A percentile compares a stretch with the other conserved stretches of the same genome.
These are phyloP conservation scores for Fraxinus baroniana DNA, from an alignment of 305 asterid species.

Conservation along the genomic window DNA sequence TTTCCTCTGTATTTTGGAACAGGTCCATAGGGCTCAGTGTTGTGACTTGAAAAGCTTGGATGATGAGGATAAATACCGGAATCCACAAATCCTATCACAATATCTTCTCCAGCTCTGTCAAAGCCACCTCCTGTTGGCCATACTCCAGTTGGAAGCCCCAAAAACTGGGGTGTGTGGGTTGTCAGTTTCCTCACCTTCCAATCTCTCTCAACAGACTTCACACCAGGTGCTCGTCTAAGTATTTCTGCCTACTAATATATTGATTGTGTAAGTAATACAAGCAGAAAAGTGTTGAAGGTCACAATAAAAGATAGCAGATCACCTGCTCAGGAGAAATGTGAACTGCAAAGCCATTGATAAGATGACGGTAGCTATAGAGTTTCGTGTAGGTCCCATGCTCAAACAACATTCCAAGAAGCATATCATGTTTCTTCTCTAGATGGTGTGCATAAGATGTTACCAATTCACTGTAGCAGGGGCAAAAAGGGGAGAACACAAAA, in stretches of 20 bases:
- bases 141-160: constrained; percentile 98
- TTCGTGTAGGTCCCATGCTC: constrained; percentile 59
- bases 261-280: constrained; percentile 42
- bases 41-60: constrained; percentile 74
- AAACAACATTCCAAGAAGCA: constrained; percentile 89
- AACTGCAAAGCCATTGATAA: constrained; percentile 63
- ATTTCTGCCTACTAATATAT: constrained; percentile 83
- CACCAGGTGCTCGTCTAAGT: constrained; percentile 77
- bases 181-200: constrained; percentile 97
- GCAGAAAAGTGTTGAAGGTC: constrained; percentile 9
- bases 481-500: constrained; percentile 12
- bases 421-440: constrained; percentile 83
- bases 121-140: constrained; percentile 98
- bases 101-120: constrained; percentile 94
- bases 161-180: constrained; percentile 91
- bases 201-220: constrained; percentile 86
- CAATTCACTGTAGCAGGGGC: constrained; percentile 55
- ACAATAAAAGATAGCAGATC: constrained; percentile 26
- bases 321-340: constrained; percentile 82
- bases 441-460: constrained; percentile 72
- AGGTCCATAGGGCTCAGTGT: constrained; percentile 80
- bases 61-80: constrained; percentile 93
- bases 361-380: constrained; percentile 61
- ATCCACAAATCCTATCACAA: constrained; percentile 87
- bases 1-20: constrained; percentile 83